Conservation (phyloP, 176 grass and related monocot species). For the Rhynchospora pubera region DNA sequence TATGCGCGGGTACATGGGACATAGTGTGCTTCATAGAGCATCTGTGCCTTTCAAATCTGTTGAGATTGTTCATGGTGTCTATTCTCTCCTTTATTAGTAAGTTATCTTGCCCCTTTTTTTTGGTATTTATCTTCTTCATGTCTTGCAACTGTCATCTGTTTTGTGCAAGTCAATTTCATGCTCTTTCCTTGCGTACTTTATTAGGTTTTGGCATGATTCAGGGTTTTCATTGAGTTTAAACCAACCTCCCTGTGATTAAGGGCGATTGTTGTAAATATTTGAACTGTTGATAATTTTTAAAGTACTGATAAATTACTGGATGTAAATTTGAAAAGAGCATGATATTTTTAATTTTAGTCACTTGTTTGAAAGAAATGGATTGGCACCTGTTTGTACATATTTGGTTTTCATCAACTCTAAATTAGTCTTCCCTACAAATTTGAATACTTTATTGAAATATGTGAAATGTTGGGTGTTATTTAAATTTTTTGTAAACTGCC, state of each 20-base stretch:
- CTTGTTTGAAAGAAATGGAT: not conserved
- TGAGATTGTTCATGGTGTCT: slow-evolving; percentile 31
- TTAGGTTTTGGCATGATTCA: not conserved
- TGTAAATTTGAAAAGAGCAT: not conserved
- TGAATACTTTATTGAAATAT: too few species aligned
- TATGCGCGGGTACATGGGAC: slow-evolving; percentile 62
- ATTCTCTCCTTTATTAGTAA: slow-evolving; percentile 34
- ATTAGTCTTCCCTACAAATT: too few species aligned
- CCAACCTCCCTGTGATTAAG: not conserved
- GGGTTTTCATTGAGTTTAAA: not conserved
- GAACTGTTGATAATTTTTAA: not conserved
- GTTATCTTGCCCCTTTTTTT: not conserved
- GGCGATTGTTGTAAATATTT: not conserved
- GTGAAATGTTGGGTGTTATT: too few species aligned
- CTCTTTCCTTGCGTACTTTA: not conserved
- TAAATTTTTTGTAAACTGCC: not conserved
- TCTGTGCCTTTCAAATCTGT: slow-evolving; percentile 35
- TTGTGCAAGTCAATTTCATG: not conserved
- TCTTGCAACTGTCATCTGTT: not conserved
- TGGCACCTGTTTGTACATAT: not conserved
- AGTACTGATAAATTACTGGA: not conserved
- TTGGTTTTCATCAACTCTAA: too few species aligned
- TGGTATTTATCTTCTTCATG: not conserved
- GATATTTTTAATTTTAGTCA: not conserved
- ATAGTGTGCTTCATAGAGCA: slow-evolving; percentile 54